phyloP scores from a whole-genome alignment of 805 yeast genomes.

The Saccharomycopsis sp. region DNA sequence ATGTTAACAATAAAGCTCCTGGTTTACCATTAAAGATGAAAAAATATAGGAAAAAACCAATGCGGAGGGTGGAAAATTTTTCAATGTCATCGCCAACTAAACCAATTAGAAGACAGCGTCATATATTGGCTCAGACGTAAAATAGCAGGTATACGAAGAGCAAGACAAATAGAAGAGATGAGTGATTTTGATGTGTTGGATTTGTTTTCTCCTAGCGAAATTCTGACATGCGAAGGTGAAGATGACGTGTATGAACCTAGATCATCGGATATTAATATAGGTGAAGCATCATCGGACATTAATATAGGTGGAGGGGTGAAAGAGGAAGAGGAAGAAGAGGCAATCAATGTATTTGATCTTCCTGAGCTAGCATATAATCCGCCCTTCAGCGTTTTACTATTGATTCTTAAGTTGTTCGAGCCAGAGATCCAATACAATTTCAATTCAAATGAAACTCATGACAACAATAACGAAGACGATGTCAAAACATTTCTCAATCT shows the following conservation, averaged over 20 bases:
- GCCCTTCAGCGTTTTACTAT: constrained; percentile 38
- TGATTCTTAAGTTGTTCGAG: constrained; percentile 42
- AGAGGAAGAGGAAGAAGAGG: constrained; percentile 26
- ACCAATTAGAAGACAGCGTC: not conserved
- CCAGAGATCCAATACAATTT: constrained; percentile 50
- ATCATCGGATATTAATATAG: not conserved
- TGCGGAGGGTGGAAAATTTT: not conserved
- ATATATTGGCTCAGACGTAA: too few species aligned
- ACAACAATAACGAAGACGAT: constrained; percentile 11
- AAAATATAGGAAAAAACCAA: not conserved
- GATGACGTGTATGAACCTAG: constrained; percentile 18
- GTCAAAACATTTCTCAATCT: constrained; percentile 16
- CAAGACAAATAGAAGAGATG: too few species aligned
- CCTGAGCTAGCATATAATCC: constrained; percentile 46
- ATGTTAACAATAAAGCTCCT: not conserved
- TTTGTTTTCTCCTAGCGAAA: constrained; percentile 2
- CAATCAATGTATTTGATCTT: constrained; percentile 51
- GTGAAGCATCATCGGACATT: not conserved
- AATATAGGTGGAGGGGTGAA: not conserved
- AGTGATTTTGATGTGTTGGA: constrained; percentile 4
- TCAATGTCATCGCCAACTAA: not conserved
- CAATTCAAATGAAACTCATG: constrained; percentile 17
- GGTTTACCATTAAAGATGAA: too few species aligned
- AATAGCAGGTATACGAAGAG: too few species aligned
- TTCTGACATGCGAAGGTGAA: not conserved